phyloP scores from a whole-genome alignment of 345 rosid genomes.

The Mangifera indica region DNA sequence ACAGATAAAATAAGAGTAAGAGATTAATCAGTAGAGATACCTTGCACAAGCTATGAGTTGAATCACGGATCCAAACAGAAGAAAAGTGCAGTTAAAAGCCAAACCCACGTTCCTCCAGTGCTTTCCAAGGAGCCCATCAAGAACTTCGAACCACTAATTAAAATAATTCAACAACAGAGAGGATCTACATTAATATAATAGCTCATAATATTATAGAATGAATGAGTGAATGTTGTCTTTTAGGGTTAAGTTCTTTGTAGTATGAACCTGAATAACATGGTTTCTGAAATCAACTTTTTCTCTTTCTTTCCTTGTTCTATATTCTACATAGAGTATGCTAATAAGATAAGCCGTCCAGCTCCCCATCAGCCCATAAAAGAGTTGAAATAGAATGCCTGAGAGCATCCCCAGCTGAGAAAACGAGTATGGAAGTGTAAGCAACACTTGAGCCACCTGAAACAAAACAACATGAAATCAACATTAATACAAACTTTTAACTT shows the following conservation, averaged over 20 bases:
- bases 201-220: background rate
- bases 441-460: constrained; percentile 95
- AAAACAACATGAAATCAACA: background rate
- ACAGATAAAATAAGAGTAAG: constrained; percentile 25
- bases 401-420: constrained; percentile 98
- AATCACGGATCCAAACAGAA: constrained; percentile 98
- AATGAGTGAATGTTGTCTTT: background rate
- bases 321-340: constrained; percentile 89
- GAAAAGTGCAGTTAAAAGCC: constrained; percentile 99
- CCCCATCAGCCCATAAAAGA: constrained; percentile 85
- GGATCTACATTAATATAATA: background rate
- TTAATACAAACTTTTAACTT: background rate
- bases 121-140: constrained; percentile 95
- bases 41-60: constrained; percentile 99
- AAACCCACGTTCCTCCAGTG: constrained; percentile 99
- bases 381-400: constrained; percentile 91
- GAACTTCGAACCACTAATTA: constrained; percentile 94
- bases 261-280: constrained; percentile 88
- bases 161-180: background rate
- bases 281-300: constrained; percentile 96
- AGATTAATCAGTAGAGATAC: constrained; percentile 27
- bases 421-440: constrained; percentile 94
- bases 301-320: constrained; percentile 93
- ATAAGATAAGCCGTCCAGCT: constrained; percentile 99
- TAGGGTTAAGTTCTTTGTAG: background rate